Percentiles rank a stretch among this genome's conserved stretches.
Conservation (phyloP, 2,329 filamentous ascomycete species). For the Calonectria honghensis region DNA sequence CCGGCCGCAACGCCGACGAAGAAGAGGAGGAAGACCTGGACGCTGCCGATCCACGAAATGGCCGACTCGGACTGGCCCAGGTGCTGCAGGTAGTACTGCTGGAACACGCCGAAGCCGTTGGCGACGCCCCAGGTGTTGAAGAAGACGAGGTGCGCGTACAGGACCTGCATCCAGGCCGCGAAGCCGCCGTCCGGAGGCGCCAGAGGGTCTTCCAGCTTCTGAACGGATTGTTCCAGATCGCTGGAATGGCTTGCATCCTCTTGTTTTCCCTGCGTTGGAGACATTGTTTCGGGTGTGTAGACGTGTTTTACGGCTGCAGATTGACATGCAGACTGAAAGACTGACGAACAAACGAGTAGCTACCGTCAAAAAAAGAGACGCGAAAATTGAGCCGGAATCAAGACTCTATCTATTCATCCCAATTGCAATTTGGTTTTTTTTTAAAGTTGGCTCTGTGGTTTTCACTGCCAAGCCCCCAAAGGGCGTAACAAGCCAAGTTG, state of each 20-base stretch:
- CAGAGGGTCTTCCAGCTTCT: neutral
- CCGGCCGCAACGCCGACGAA: conserved; percentile 65
- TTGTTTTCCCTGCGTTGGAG: neutral
- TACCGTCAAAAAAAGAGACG: neutral
- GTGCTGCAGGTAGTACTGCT: conserved; percentile 65
- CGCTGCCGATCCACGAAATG: conserved; percentile 67
- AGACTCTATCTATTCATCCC: neutral
- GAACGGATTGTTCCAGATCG: conserved; percentile 36
- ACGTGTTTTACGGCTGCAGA: neutral
- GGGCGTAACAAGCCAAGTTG: neutral
- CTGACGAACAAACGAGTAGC: neutral
- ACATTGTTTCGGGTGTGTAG: conserved; percentile 35
- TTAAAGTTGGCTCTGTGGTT: neutral
- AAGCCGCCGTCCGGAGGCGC: conserved; percentile 47
- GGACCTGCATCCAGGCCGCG: conserved; percentile 58
- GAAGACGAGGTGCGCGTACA: conserved; percentile 62
- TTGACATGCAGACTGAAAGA: neutral
- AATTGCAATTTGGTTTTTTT: neutral
- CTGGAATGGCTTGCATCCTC: conserved; percentile 27
- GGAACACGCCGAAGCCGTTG: conserved; percentile 67
- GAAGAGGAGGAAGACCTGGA: conserved; percentile 66
- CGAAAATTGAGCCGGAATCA: neutral
- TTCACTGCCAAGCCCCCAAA: conserved; percentile 5
- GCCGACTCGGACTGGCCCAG: conserved; percentile 59
- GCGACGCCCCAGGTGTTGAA: conserved; percentile 69